Conservation (phyloP, 2,329 filamentous ascomycete genomes). For the Allantophomopsis cytisporea region DNA sequence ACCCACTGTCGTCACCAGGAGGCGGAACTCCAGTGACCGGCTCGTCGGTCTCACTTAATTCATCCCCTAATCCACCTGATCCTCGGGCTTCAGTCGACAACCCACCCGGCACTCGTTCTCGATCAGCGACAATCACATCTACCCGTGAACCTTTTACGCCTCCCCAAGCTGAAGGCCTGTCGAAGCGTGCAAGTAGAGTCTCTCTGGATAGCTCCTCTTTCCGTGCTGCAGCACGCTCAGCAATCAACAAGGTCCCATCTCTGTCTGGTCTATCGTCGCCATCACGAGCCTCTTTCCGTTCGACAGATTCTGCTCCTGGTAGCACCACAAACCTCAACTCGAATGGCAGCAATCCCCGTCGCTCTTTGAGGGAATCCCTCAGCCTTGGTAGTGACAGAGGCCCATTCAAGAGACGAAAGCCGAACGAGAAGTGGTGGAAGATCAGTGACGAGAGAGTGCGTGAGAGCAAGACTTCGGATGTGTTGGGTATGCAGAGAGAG, state of each 20-base stretch:
- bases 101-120: constrained; percentile 4
- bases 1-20: constrained; percentile 4
- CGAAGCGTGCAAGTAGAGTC: too few species aligned
- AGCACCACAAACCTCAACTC: neutral
- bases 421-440: constrained; percentile 82
- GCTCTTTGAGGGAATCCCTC: neutral
- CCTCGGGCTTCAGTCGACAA: constrained; percentile 5
- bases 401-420: constrained; percentile 38
- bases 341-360: neutral
- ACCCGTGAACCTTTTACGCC: constrained; percentile 7
- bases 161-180: constrained; percentile 20
- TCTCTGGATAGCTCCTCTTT: constrained; percentile 26
- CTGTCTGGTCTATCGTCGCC: constrained; percentile 18
- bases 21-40: constrained; percentile 13
- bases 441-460: constrained; percentile 96
- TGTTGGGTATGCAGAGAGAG: constrained; percentile 86
- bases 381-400: neutral
- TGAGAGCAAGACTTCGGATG: constrained; percentile 83
- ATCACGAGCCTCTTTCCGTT: constrained; percentile 1
- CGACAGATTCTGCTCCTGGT: constrained; percentile 4
- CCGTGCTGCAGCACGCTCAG: constrained; percentile 41
- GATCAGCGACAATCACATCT: constrained; percentile 9
- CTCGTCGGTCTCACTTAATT: constrained; percentile 11
- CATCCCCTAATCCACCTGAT: constrained; percentile 5
- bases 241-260: constrained; percentile 24